phyloP scores from a whole-genome alignment of 345 rosid genomes.

The sweet orange (Citrus sinensis) region DNA sequence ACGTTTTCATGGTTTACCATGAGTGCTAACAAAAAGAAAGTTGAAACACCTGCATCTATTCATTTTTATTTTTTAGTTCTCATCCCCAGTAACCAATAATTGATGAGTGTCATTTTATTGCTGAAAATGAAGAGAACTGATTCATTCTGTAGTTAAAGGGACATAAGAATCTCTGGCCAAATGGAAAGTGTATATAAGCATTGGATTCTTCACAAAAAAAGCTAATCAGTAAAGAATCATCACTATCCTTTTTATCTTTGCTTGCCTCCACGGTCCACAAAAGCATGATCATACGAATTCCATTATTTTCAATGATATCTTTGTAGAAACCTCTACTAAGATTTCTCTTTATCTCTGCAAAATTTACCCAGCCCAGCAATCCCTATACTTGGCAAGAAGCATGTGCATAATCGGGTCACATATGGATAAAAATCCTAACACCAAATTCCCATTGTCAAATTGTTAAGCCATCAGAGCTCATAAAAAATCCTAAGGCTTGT shows the following conservation, averaged over 20 bases:
- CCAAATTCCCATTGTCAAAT: neutral
- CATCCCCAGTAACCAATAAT: neutral
- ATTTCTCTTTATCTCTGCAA: neutral
- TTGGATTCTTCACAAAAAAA: constrained; percentile 29
- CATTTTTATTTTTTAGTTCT: neutral
- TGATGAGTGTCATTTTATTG: neutral
- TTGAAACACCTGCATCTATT: neutral
- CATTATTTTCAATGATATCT: neutral
- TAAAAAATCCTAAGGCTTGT: too few species aligned
- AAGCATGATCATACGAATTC: neutral
- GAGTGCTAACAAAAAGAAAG: neutral
- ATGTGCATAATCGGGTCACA: neutral
- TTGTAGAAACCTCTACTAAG: neutral
- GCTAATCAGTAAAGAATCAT: neutral
- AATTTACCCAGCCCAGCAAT: neutral
- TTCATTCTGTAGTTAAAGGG: neutral
- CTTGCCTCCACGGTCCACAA: neutral
- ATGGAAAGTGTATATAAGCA: constrained; percentile 14
- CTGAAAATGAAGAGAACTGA: constrained; percentile 6
- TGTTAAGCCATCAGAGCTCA: neutral
- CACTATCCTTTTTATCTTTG: constrained; percentile 2
- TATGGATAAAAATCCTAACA: neutral
- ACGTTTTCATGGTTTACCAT: neutral
- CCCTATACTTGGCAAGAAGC: neutral
- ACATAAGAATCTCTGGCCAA: constrained; percentile 16